Percentiles rank a stretch among this genome's conserved stretches.
phyloP scores from a whole-genome alignment of 2,329 filamentous ascomycete genomes.

The Ilyonectria mors-panacis region DNA sequence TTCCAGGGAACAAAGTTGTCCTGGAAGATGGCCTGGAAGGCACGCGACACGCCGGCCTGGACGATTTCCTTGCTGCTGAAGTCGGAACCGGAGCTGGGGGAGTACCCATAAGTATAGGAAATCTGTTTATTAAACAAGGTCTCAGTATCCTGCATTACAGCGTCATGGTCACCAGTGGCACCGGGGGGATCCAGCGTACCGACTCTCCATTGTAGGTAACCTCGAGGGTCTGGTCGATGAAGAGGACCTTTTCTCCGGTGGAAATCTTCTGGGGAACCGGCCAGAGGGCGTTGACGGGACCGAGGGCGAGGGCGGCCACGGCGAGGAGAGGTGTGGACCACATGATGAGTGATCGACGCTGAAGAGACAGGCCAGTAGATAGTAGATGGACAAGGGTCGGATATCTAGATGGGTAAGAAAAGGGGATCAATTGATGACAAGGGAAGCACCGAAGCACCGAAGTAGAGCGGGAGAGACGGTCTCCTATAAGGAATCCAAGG shows the following conservation, averaged over 20 bases:
- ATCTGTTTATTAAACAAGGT: conserved; percentile 59
- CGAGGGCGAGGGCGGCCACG: conserved; percentile 57
- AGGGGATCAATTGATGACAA: background rate
- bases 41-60: conserved; percentile 69
- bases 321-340: conserved; percentile 53
- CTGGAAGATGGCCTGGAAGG: conserved; percentile 75
- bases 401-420: background rate
- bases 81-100: conserved; percentile 54
- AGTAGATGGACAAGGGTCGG: background rate
- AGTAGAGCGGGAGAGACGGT: background rate
- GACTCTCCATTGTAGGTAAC: conserved; percentile 72
- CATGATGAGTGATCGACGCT: conserved; percentile 41
- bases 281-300: conserved; percentile 69
- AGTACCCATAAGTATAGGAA: conserved; percentile 62
- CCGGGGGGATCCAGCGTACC: conserved; percentile 64
- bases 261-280: conserved; percentile 67
- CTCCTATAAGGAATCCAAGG: conserved; percentile 15
- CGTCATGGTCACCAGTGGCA: conserved; percentile 42
- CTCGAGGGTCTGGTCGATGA: conserved; percentile 65
- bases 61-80: conserved; percentile 69
- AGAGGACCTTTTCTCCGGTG: conserved; percentile 67
- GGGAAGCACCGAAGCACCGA: background rate
- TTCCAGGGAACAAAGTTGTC: conserved; percentile 85
- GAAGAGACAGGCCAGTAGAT: conserved; percentile 2
- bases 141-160: conserved; percentile 49